phyloP scores from a whole-genome alignment of 768 basidiomycete genomes.

The Serendipita sp. region DNA sequence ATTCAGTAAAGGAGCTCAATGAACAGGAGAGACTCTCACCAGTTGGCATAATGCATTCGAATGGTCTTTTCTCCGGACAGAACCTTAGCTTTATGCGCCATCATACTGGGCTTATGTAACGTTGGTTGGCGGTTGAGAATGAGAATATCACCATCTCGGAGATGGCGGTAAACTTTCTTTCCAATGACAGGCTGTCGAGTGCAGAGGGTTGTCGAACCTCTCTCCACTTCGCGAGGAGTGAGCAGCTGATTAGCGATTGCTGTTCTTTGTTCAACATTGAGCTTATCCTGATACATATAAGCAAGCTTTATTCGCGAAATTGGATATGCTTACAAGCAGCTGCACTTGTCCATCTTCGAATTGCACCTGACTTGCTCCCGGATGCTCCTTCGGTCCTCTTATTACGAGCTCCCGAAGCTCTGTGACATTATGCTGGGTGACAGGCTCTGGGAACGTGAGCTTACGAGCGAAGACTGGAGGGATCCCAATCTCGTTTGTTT shows the following conservation, averaged over 20 bases:
- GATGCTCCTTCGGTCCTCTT: conserved; percentile 72
- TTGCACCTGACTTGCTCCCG: conserved; percentile 88
- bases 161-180: conserved; percentile 94
- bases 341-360: conserved; percentile 85
- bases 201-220: conserved; percentile 23
- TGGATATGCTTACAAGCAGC: conserved; percentile 43
- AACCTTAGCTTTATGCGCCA: conserved; percentile 88
- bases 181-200: conserved; percentile 66
- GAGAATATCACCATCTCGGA: conserved; percentile 85
- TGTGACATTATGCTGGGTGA: conserved; percentile 79
- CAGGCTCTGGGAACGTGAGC: conserved; percentile 93
- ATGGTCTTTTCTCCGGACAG: conserved; percentile 95
- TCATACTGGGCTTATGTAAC: conserved; percentile 98
- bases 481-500: conserved; percentile 95
- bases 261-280: conserved; percentile 75
- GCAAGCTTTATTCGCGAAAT: not conserved
- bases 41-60: conserved; percentile 99
- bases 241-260: conserved; percentile 91
- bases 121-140: conserved; percentile 97
- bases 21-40: conserved; percentile 29
- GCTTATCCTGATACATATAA: conserved; percentile 43
- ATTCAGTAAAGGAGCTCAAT: conserved; percentile 12
- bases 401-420: conserved; percentile 81
- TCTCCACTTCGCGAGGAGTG: conserved; percentile 71
- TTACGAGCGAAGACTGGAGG: conserved; percentile 95